Evolutionary conservation across 768 basidiomycete genomes (phyloP), one percentile per base, ranked within the genome.

Genomic region (Mycena latifolia): DNA sequence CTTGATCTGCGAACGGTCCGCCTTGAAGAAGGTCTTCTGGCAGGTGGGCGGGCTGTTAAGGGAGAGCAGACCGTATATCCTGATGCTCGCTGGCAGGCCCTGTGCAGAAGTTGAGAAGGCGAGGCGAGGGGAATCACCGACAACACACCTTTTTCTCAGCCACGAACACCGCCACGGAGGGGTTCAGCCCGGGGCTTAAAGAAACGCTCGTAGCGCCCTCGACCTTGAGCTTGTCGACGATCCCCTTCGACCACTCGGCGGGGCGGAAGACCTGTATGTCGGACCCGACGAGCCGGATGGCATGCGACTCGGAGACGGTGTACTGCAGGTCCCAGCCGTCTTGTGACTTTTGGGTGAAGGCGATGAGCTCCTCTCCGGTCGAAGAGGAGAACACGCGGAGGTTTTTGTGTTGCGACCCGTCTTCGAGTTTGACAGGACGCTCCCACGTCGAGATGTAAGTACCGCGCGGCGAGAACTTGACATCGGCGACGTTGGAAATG

Each of bases 371-470:
- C 73, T 93, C 88, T 48, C 94, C 95, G 0, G 93, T 92, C 12
- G 89, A 91, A 17, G 86, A 90, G 69, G 92, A 92, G 84, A 96
- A 99, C 69, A 98, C 85, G 64, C 93, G 90, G 65, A 96, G 88
- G 77, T 99, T 99, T 83, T 93, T 96, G 85, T 97, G 93, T 78
- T 95, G 94, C 2, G 87, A 76, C 59, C 93, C 94, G 69, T 96
- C 96, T 76, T 95, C 96, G 54, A 93, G 86, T 80, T 98, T 98
- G 72, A 89, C 88, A 71, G 92, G 94, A 63, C 98, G 88, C 80
- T 98, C 96, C 94, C 96, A 99, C 51, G 94, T 96, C 57, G 95
- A 96, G 46, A 99, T 75, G 78, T 94, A 98, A 0, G 93, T 95
- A 41, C 95, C 96, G 66, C 92, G 88, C 12, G 98, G 96, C 8